These are phyloP conservation scores for Echeveria elegans DNA, from an alignment of 164 flowering plant species.

Conservation along the genomic window DNA sequence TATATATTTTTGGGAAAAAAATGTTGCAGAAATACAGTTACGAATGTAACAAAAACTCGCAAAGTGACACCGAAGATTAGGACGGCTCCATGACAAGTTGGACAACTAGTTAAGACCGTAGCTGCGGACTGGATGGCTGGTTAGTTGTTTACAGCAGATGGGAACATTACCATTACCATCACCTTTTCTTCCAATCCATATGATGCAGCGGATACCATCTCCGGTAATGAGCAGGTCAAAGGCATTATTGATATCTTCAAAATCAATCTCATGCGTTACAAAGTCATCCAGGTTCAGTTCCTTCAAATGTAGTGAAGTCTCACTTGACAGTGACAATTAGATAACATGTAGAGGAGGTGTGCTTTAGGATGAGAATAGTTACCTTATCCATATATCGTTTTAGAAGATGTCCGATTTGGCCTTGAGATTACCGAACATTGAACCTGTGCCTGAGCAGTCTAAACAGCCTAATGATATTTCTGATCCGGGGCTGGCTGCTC, in stretches of 20 bases:
- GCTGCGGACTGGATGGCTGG: too few species aligned
- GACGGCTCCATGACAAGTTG: too few species aligned
- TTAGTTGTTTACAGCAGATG: too few species aligned
- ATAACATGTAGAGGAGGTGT: neutral
- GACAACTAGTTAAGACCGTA: too few species aligned
- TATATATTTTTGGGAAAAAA: too few species aligned
- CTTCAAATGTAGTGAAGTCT: slow-evolving; percentile 32
- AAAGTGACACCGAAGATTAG: too few species aligned
- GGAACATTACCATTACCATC: too few species aligned
- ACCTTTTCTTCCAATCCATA: slow-evolving; percentile 67
- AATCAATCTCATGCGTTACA: slow-evolving; percentile 48
- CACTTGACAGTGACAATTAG: neutral
- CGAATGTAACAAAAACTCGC: too few species aligned
- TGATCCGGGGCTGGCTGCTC: slow-evolving; percentile 53
- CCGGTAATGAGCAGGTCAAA: slow-evolving; percentile 47
- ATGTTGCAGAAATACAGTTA: too few species aligned
- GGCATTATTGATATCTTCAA: too few species aligned
- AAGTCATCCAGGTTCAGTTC: slow-evolving; percentile 50
- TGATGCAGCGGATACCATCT: slow-evolving; percentile 42
- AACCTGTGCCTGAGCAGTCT: slow-evolving; percentile 39
- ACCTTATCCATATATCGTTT: slow-evolving; percentile 55
- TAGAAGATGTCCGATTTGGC: slow-evolving; percentile 55
- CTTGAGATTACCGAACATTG: slow-evolving; percentile 53
- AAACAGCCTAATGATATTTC: too few species aligned
- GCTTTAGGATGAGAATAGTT: too few species aligned